A percentile compares a stretch with the other conserved stretches of the same genome.
These are phyloP conservation scores for Suhomyces sp. DNA, from an alignment of 805 yeast genomes.

Conservation along the genomic window DNA sequence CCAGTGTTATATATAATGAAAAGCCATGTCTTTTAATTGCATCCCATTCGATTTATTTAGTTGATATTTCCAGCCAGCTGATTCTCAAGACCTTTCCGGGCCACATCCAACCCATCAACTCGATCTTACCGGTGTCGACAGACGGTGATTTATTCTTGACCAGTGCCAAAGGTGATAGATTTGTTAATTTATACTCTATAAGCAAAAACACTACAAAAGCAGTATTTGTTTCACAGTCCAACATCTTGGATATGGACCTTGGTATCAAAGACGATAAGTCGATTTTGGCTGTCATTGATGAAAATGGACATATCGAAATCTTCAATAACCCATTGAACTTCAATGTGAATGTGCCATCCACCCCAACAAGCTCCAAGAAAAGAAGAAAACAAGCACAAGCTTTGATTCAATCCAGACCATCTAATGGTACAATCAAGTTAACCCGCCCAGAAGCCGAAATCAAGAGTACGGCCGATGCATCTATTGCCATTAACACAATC, in stretches of 20 bases:
- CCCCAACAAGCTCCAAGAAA: conserved; percentile 23
- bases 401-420: conserved; percentile 48
- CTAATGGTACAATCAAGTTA: conserved; percentile 45
- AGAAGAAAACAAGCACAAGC: conserved; percentile 43
- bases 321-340: conserved; percentile 55
- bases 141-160: conserved; percentile 54
- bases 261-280: conserved; percentile 29
- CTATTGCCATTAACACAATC: conserved; percentile 26
- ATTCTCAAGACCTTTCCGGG: conserved; percentile 64
- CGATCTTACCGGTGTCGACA: conserved; percentile 38
- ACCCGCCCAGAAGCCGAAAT: conserved; percentile 44
- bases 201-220: conserved; percentile 41
- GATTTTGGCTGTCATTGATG: conserved; percentile 58
- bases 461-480: conserved; percentile 28
- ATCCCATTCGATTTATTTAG: conserved; percentile 61
- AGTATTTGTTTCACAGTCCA: conserved; percentile 69
- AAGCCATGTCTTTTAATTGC: conserved; percentile 54
- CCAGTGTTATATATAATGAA: conserved; percentile 26
- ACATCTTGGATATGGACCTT: conserved; percentile 47
- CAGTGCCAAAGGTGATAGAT: conserved; percentile 77
- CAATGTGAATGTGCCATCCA: conserved; percentile 14
- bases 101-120: conserved; percentile 65
- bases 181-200: conserved; percentile 65
- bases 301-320: conserved; percentile 70
- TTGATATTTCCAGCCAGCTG: conserved; percentile 38